Evolutionary conservation across 129 eudicot species (phyloP).

Genomic region (Daucus carota): DH1_v3.0 NC_030383.2:14364001-14364500

Average conservation of each 20-base stretch:
- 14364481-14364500: neutral
- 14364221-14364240: neutral
- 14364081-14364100: neutral
- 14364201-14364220: slow-evolving; percentile 18
- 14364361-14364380: neutral
- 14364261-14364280: neutral
- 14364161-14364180: slow-evolving; percentile 58
- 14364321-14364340: neutral
- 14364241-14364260: neutral
- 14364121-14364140: slow-evolving; percentile 55
- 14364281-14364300: neutral
- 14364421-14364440: neutral
- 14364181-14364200: slow-evolving; percentile 85
- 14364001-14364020: neutral
- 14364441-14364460: neutral
- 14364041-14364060: neutral
- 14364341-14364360: neutral
- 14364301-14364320: neutral
- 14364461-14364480: neutral
- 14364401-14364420: no score
- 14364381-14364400: no score
- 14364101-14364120: neutral
- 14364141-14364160: slow-evolving; percentile 82
- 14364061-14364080: neutral
- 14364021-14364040: neutral